Evolutionary conservation across 164 flowering plant genomes (phyloP), one percentile per base, ranked within the genome.

Genomic region (Aristolochia contorta): DNA sequence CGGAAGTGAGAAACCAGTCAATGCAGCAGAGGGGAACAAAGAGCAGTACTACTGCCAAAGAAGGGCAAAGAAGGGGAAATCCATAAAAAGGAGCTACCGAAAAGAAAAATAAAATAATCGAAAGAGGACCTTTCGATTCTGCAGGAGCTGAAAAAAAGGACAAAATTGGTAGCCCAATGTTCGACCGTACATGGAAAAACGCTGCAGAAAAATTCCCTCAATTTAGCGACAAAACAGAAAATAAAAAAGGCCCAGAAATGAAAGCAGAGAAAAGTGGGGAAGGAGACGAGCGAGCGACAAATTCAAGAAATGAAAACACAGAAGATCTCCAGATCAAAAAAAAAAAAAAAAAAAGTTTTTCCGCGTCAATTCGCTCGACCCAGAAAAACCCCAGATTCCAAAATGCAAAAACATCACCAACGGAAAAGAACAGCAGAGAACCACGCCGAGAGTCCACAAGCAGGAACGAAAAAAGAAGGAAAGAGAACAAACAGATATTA

Each of bases 81-180:
- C 18, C 23, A 51, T 50, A 46, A 23, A 43, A 62, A 24, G 37
- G 49, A 54, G 51, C 16, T 6, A 6, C 23, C 3, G 16, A 22
- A 45, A 18, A 54, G 37, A 47, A 18, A 1, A 41, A 18, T 56
- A 27, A 27, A 15, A 56, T 51, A 18, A 18, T 49, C 30, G 27
- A n/a, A 8, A 37, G 57, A 43, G 51, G 47, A 22, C 37, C 15
- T 55, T 64, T 58, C 48, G 60, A 65, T 61, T 67, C 57, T 32
- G 61, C 18, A 59, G 58, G 37, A 54, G 24, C 70, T 58, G 69
- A 69, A 59, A 70, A 50, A 67, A 66, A 63, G 66, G 68, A 78
- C 73, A 62, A 47, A 71, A 68, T 66, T 51, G 55, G 65, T 58
- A 64, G 66, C 62, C 65, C 63, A 69, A 69, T 52, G 77, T 66